Base-by-base conservation (phyloP, 2,329 filamentous ascomycete genomes). In the Beauveria sp. region DNA sequence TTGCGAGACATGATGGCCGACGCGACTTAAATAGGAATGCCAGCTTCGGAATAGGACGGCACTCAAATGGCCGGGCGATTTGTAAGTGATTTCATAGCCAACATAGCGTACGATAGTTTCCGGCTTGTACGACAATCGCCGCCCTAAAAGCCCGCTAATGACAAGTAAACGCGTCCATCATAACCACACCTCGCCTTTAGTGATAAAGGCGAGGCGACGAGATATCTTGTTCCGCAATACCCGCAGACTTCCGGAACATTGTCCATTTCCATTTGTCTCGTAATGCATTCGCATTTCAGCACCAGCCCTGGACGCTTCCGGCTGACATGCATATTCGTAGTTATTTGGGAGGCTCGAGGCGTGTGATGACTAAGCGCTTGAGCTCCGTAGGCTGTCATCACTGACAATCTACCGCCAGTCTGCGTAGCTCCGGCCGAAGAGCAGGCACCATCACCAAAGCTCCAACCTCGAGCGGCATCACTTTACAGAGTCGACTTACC, bases 291-390 rank as follows among this genome's bases (percentile, higher is more conserved):
- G 41, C n/a, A 43, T 20, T 43, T 20, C 20, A 20, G 26, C 26
- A 12, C 10, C 3, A 24, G 9, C n/a, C n/a, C 44, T 46, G 2
- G 20, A 12, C 44, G 44, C 10, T 16, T 46, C 2, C 34, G 34
- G 34, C 12, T 37, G 34, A 14, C 12, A 37, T 12, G 12, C 34
- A 37, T 12, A 12, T 34, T 34, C 10, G 10, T 12, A 14, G 26
- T 51, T 16, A 3, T 14, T 34, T 14, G 14, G n/a, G 51, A 40
- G n/a, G 51, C 34, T 24, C 26, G 28, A 30, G 3, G 24, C 24
- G 5, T 5, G 14, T 50, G 59, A 61, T 61, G 59, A 61, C 59
- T 61, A 61, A 61, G 59, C 59, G 18, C 40, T 48, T 18, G 14
- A 50, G 37, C 46, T 61, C 53, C 34, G 34, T 37, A 14, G 34